A percentile compares a stretch with the other conserved stretches of the same genome.
These are phyloP conservation scores for Brasilioporus rufonigricans DNA, from an alignment of 768 basidiomycete species.

Conservation along the genomic window DNA sequence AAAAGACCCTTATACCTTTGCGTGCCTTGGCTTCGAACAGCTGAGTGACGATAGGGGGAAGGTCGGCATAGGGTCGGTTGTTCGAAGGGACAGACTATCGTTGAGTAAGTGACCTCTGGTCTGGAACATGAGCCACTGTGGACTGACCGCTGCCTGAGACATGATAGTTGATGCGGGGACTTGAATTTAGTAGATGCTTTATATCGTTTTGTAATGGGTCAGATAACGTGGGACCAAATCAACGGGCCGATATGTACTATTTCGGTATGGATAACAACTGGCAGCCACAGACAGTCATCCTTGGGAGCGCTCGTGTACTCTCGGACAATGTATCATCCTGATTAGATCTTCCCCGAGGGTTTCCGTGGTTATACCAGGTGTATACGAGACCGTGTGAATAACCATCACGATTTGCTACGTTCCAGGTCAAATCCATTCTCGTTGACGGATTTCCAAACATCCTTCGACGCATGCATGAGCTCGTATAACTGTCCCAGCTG, in stretches of 20 bases:
- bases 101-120: neutral
- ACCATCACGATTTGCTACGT: constrained; percentile 13
- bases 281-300: neutral
- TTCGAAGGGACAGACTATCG: constrained; percentile 41
- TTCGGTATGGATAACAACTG: neutral
- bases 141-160: constrained; percentile 39
- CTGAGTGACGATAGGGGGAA: constrained; percentile 47
- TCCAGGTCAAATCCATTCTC: constrained; percentile 7
- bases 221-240: constrained; percentile 3
- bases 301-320: constrained; percentile 1
- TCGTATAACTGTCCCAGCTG: constrained; percentile 94
- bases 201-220: constrained; percentile 11
- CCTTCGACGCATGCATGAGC: constrained; percentile 88
- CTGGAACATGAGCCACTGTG: neutral
- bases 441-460: constrained; percentile 70
- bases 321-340: constrained; percentile 5
- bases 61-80: constrained; percentile 45
- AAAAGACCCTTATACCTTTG: constrained; percentile 43
- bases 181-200: constrained; percentile 1
- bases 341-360: neutral
- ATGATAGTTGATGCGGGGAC: constrained; percentile 22
- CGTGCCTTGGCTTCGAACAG: constrained; percentile 67
- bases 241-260: neutral
- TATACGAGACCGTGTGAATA: constrained; percentile 4
- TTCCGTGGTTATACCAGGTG: constrained; percentile 4